Conservation (phyloP, 1,284 basidiomycete species). For the Microbotryum intermedium region DNA sequence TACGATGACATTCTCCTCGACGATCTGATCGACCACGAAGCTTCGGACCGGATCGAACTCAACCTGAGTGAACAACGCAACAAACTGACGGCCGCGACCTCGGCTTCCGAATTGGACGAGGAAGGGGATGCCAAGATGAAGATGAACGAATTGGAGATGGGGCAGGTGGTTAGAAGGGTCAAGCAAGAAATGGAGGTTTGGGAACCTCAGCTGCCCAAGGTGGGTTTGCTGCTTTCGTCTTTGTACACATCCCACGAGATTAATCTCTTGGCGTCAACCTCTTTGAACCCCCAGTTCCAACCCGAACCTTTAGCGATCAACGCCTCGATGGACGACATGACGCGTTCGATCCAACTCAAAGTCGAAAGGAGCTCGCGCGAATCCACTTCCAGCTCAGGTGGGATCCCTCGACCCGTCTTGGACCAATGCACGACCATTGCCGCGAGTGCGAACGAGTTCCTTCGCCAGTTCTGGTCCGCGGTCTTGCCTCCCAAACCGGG, state of each 20-base stretch:
- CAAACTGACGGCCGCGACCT: not conserved
- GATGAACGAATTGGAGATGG: constrained; percentile 10
- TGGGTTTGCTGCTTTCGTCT: constrained; percentile 34
- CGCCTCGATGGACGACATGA: constrained; percentile 61
- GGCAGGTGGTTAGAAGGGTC: constrained; percentile 22
- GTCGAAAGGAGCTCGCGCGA: constrained; percentile 17
- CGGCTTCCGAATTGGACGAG: constrained; percentile 3
- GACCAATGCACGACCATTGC: constrained; percentile 78
- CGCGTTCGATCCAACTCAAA: constrained; percentile 52
- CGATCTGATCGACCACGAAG: constrained; percentile 65
- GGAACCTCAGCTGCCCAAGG: constrained; percentile 53
- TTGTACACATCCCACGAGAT: not conserved
- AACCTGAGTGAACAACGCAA: constrained; percentile 52
- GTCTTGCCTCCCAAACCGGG: constrained; percentile 62
- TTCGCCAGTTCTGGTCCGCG: constrained; percentile 90
- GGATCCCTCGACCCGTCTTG: constrained; percentile 68
- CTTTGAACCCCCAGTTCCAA: constrained; percentile 46
- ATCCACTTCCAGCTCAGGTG: constrained; percentile 45
- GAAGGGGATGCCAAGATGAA: constrained; percentile 5
- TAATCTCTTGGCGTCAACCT: not conserved
- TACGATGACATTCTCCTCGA: constrained; percentile 74
- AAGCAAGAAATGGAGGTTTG: constrained; percentile 50
- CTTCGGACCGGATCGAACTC: constrained; percentile 60
- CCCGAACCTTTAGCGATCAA: constrained; percentile 58
- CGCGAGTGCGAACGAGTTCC: constrained; percentile 86